Evolutionary conservation across 148 eudicot genomes (phyloP), one percentile per base, ranked within the genome.

Genomic region (Chenopodium quinoa): DNA sequence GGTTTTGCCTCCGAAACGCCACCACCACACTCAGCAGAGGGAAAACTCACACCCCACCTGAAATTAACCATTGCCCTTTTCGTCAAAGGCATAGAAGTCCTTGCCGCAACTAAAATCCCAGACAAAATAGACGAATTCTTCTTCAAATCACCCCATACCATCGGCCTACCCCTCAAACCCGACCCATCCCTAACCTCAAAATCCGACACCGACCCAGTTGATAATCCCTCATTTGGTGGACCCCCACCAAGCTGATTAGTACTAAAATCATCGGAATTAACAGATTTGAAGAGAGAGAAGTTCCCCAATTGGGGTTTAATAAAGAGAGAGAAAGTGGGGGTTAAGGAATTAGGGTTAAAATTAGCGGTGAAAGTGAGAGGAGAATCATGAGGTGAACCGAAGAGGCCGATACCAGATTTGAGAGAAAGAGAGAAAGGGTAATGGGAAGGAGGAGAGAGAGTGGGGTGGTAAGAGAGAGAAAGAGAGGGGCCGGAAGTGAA

Each of bases 251-350:
- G 48, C 82, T 62, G 76, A 75, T 47, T 63, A 1, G 44, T 9
- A 0, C 74, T 63, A 27, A 68, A 47, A 31, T 48, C 62, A 1
- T 54, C n/a, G 0, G 93, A 91, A 14, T 71, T 13, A 11, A 87
- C 78, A 46, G 90, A 81, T 82, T 95, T 95, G 9, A 90, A 83
- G 17, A 95, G 83, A 7, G 97, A 96, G 72, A 96, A 96, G 20
- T 91, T 89, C 54, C 99, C 99, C 17, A 96, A 82, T 52, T 85
- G 91, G 29, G 99, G 99, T 79, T 92, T 96, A 34, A 93, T 69
- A 17, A 85, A 85, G 78, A 96, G 86, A 52, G 90, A 87, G 83
- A 96, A 96, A 27, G 82, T 83, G 17, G 98, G 97, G 75, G 56
- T 83, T 17, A 90, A 7, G 2, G 79, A 78, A 75, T 78, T 81